A percentile compares a stretch with the other conserved stretches of the same genome.
Evolutionary conservation across 257 asterid genomes (phyloP).

Genomic region (Petunia secreta): DNA sequence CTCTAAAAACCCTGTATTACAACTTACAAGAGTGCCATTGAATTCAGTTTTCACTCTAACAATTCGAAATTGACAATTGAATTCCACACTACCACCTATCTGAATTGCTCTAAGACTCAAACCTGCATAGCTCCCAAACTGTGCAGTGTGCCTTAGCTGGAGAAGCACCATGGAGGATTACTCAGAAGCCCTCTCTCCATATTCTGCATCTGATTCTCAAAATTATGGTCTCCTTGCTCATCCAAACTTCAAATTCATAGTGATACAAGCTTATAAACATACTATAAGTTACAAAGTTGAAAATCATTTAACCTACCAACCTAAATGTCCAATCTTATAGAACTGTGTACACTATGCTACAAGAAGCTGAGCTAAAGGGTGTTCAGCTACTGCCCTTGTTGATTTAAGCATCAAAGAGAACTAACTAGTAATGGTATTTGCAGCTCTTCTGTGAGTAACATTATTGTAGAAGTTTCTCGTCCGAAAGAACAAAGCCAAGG

Average conservation of each 20-base stretch:
- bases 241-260: not conserved
- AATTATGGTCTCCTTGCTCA: not conserved
- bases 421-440: constrained; percentile 12
- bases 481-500: constrained; percentile 59
- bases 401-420: not conserved
- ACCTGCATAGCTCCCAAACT: not conserved
- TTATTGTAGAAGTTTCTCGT: constrained; percentile 65
- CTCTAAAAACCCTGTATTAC: not conserved
- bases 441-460: constrained; percentile 32
- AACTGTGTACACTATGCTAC: constrained; percentile 9
- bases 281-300: not conserved
- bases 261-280: constrained; percentile 8
- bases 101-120: not conserved
- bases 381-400: not conserved
- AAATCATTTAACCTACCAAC: not conserved
- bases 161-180: not conserved
- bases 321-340: not conserved
- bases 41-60: not conserved
- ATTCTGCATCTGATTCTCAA: not conserved
- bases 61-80: not conserved
- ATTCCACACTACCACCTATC: not conserved
- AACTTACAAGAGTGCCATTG: not conserved
- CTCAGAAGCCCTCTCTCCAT: not conserved
- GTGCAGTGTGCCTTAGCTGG: not conserved
- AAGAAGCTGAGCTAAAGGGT: not conserved